A percentile compares a stretch with the other conserved stretches of the same genome.
phyloP scores from a whole-genome alignment of 306 rosid species.

The Senna siamea region DNA sequence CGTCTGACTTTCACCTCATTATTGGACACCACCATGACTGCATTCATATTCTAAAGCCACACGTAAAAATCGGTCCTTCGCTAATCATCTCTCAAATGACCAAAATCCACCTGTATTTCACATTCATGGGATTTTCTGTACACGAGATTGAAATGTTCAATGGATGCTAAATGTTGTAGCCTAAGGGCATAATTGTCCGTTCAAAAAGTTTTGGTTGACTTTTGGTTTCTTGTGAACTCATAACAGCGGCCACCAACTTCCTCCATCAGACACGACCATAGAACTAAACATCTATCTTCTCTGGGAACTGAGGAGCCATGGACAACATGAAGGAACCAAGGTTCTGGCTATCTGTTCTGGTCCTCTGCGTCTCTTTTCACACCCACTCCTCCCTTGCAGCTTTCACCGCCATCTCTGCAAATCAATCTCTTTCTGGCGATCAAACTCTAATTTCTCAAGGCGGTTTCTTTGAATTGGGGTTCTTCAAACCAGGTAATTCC shows the following conservation, averaged over 20 bases:
- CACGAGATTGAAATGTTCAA: neutral
- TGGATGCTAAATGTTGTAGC: too few species aligned
- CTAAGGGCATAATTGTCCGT: slow-evolving; percentile 10
- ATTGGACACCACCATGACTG: neutral
- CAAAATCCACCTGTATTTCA: neutral
- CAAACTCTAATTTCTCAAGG: slow-evolving; percentile 49
- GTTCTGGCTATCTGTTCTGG: slow-evolving; percentile 34
- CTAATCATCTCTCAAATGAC: neutral
- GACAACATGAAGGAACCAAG: slow-evolving; percentile 37
- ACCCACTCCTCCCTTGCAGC: slow-evolving; percentile 38
- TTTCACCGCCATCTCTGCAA: slow-evolving; percentile 41
- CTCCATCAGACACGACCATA: neutral
- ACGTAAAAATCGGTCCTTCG: too few species aligned
- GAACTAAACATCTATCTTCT: neutral
- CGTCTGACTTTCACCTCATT: neutral
- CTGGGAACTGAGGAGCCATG: slow-evolving; percentile 36
- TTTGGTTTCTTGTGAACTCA: neutral
- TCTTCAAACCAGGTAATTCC: slow-evolving; percentile 57
- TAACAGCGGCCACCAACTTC: neutral
- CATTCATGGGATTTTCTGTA: neutral
- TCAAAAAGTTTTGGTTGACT: neutral
- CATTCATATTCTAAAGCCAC: neutral
- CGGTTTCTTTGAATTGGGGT: slow-evolving; percentile 56
- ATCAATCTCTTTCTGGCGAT: slow-evolving; percentile 56
- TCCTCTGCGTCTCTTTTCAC: slow-evolving; percentile 32